Percentiles rank a stretch among this genome's conserved stretches.
Evolutionary conservation across 2,329 filamentous ascomycete genomes (phyloP).

Genomic region (Penicillium psychrosexuale): DNA sequence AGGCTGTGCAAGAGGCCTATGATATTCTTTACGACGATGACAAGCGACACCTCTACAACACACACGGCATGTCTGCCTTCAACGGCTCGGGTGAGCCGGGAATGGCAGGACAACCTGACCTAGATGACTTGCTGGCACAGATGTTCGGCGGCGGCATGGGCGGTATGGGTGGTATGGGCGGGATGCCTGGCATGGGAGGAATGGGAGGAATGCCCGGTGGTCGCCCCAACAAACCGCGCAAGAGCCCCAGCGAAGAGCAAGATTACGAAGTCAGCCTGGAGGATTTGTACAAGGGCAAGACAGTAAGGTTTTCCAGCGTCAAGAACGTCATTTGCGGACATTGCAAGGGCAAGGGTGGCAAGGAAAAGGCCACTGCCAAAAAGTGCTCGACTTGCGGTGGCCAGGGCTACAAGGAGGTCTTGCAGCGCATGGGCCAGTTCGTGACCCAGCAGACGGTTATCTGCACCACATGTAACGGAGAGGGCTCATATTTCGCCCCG

Average conservation of each 20-base stretch:
- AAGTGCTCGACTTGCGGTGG: constrained; percentile 83
- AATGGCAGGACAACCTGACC: constrained; percentile 61
- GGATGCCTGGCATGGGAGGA: constrained; percentile 49
- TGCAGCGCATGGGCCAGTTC: constrained; percentile 81
- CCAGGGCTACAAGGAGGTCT: constrained; percentile 69
- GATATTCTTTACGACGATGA: constrained; percentile 97
- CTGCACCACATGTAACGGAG: constrained; percentile 79
- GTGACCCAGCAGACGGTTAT: constrained; percentile 74
- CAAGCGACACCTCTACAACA: constrained; percentile 87
- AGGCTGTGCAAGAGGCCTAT: constrained; percentile 88
- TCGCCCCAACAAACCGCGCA: constrained; percentile 49
- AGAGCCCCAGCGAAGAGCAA: constrained; percentile 80
- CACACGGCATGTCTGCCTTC: constrained; percentile 93
- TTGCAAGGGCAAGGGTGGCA: constrained; percentile 87
- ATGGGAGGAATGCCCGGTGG: constrained; percentile 30
- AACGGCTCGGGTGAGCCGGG: constrained; percentile 69
- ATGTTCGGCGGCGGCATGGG: constrained; percentile 73
- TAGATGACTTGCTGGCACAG: constrained; percentile 88
- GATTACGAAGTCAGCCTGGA: constrained; percentile 88
- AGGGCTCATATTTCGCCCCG: constrained; percentile 84
- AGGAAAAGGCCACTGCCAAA: constrained; percentile 82
- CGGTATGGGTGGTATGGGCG: constrained; percentile 52
- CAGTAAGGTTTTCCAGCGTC: constrained; percentile 91
- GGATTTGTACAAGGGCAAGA: constrained; percentile 98
- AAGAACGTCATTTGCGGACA: constrained; percentile 86